phyloP scores from a whole-genome alignment of 2,329 filamentous ascomycete species.

The Aureobasidium namibiae region DNA sequence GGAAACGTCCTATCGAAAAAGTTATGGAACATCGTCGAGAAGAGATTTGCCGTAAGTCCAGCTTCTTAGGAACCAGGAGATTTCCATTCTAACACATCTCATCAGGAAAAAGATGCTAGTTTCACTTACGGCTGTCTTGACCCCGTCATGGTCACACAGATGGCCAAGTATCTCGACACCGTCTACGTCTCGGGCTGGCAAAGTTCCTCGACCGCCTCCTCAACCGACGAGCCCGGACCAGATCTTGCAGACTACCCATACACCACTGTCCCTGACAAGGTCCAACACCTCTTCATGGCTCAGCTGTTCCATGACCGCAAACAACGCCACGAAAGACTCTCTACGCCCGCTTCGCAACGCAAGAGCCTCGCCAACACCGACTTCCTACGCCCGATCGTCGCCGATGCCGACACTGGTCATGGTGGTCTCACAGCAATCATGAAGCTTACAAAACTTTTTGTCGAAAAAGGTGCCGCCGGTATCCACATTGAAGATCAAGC shows the following conservation, averaged over 20 bases:
- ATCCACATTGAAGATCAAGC: conserved; percentile 99
- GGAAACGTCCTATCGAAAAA: conserved; percentile 89
- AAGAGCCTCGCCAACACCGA: conserved; percentile 70
- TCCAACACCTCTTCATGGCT: conserved; percentile 93
- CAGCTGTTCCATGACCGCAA: conserved; percentile 99
- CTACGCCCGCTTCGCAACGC: conserved; percentile 64
- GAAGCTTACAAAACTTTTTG: conserved; percentile 97
- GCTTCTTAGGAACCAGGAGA: background rate
- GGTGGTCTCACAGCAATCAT: conserved; percentile 97
- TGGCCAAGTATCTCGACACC: conserved; percentile 98
- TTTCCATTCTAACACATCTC: conserved; percentile 13
- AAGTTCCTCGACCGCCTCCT: conserved; percentile 89
- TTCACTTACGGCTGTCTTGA: conserved; percentile 97
- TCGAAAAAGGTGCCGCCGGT: conserved; percentile 92
- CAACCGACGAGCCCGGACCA: conserved; percentile 90
- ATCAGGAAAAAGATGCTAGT: conserved; percentile 71
- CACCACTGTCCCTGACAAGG: conserved; percentile 97
- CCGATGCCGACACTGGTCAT: conserved; percentile 94
- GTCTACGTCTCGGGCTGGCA: conserved; percentile 99
- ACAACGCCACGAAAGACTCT: conserved; percentile 89
- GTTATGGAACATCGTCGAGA: conserved; percentile 83
- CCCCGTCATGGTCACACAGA: conserved; percentile 97
- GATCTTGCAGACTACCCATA: conserved; percentile 94
- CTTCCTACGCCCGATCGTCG: conserved; percentile 91
- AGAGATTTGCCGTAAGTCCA: conserved; percentile 63